These are phyloP conservation scores for Candida alai DNA, from an alignment of 805 yeast genomes.

Conservation along the genomic window DNA sequence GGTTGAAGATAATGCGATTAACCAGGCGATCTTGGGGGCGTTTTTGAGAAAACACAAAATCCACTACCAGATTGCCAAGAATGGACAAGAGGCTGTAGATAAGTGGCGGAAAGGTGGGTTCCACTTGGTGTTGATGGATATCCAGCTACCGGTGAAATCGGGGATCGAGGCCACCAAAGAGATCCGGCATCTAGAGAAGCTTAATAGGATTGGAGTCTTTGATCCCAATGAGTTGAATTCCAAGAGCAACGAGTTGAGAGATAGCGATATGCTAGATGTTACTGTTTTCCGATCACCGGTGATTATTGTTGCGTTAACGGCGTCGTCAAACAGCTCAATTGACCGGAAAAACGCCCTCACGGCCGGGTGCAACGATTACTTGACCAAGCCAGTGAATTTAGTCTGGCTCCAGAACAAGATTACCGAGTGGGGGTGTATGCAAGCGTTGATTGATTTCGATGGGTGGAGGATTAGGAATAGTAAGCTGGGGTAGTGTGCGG, in stretches of 20 bases:
- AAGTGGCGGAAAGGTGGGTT: constrained; percentile 94
- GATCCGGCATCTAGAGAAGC: constrained; percentile 76
- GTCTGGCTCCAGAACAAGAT: constrained; percentile 93
- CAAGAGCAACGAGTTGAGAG: constrained; percentile 24
- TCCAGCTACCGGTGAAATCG: constrained; percentile 92
- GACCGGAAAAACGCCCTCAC: constrained; percentile 89
- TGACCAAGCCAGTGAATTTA: constrained; percentile 93
- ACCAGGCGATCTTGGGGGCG: constrained; percentile 86
- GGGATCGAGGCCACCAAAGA: constrained; percentile 95
- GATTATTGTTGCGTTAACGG: constrained; percentile 96
- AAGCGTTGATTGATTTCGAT: constrained; percentile 91
- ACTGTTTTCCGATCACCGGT: constrained; percentile 83
- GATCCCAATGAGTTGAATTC: constrained; percentile 33
- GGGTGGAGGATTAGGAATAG: constrained; percentile 59
- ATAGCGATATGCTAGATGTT: constrained; percentile 56
- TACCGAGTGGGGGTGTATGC: constrained; percentile 99
- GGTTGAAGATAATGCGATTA: constrained; percentile 94
- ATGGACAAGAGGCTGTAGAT: constrained; percentile 92
- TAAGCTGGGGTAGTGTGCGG: not conserved
- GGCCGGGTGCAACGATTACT: constrained; percentile 96
- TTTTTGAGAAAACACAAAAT: constrained; percentile 83
- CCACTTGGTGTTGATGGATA: constrained; percentile 94
- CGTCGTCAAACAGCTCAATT: constrained; percentile 71
- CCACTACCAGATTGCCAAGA: constrained; percentile 80
- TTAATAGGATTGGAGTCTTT: constrained; percentile 73